Conservation (phyloP, 108 stramenopile genomes). For the Cyclotella kingstonii region DNA sequence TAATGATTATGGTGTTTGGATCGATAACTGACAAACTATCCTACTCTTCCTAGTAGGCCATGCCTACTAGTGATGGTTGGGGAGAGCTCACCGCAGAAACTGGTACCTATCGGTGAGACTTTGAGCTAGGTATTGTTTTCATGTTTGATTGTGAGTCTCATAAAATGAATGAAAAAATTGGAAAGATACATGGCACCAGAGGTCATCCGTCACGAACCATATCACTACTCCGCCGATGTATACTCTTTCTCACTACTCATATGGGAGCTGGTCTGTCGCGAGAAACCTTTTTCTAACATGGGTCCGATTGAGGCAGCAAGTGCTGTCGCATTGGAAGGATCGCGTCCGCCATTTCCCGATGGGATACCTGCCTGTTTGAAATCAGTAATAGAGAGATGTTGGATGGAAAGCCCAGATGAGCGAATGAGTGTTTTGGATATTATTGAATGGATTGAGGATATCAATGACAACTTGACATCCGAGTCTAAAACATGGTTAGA, state of each 20-base stretch:
- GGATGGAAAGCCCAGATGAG: conserved; percentile 52
- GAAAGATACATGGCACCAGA: conserved; percentile 54
- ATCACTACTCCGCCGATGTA: conserved; percentile 63
- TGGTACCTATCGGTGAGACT: conserved; percentile 62
- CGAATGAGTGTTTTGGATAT: conserved; percentile 46
- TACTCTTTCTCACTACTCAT: conserved; percentile 67
- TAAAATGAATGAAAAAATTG: not conserved
- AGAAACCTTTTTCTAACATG: conserved; percentile 57
- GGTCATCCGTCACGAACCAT: conserved; percentile 68
- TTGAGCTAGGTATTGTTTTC: not conserved
- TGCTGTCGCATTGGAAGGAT: conserved; percentile 51
- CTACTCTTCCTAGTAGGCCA: not conserved
- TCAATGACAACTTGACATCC: conserved; percentile 23
- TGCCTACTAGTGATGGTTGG: conserved; percentile 5
- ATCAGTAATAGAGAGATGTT: conserved; percentile 52
- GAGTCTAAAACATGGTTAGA: conserved; percentile 49
- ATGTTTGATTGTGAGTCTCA: not conserved
- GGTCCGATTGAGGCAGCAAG: conserved; percentile 65
- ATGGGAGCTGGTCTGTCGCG: conserved; percentile 69
- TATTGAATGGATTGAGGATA: conserved; percentile 24
- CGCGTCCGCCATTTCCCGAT: conserved; percentile 54
- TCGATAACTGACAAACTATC: not conserved
- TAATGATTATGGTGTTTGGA: not conserved
- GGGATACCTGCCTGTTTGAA: conserved; percentile 39
- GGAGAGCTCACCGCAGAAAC: conserved; percentile 68